These are phyloP conservation scores for Suillus spraguei DNA, from an alignment of 768 basidiomycete genomes.

Conservation along the genomic window DNA sequence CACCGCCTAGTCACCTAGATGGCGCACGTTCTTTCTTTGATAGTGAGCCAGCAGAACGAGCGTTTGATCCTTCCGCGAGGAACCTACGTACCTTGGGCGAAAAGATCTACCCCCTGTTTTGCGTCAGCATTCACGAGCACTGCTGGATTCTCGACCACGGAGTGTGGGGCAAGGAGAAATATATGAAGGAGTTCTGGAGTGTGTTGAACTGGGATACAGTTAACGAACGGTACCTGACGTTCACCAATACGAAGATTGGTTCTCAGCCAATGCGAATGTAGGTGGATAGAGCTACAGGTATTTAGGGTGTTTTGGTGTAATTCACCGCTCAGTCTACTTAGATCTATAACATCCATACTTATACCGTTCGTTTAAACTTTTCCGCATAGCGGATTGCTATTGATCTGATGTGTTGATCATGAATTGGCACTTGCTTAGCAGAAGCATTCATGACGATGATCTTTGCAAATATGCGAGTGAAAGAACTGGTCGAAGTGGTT, in stretches of 20 bases:
- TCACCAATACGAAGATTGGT: slow-evolving; percentile 10
- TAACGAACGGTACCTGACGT: slow-evolving; percentile 31
- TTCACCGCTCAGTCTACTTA: slow-evolving; percentile 26
- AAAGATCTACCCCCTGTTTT: slow-evolving; percentile 72
- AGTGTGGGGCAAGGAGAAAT: slow-evolving; percentile 89
- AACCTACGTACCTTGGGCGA: slow-evolving; percentile 45
- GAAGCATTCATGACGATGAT: no score
- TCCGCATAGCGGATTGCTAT: background rate
- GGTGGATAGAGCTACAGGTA: slow-evolving; percentile 3
- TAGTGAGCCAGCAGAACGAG: background rate
- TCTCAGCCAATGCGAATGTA: slow-evolving; percentile 11
- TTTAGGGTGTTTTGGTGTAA: slow-evolving; percentile 13
- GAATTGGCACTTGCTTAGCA: slow-evolving; percentile 29
- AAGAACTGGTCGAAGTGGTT: no score
- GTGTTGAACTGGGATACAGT: slow-evolving; percentile 80
- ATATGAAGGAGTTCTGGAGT: slow-evolving; percentile 82
- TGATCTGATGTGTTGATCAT: slow-evolving; percentile 2
- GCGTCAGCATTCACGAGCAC: slow-evolving; percentile 80
- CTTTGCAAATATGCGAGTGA: no score
- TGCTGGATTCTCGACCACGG: slow-evolving; percentile 90
- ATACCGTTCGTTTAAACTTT: slow-evolving; percentile 16
- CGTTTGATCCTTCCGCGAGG: slow-evolving; percentile 15
- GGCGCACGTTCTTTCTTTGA: slow-evolving; percentile 32
- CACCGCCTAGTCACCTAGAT: slow-evolving; percentile 14
- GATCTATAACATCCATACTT: slow-evolving; percentile 16